Conservation (phyloP, 2,329 filamentous ascomycete genomes). For the Aspergillus costaricaensis region DNA sequence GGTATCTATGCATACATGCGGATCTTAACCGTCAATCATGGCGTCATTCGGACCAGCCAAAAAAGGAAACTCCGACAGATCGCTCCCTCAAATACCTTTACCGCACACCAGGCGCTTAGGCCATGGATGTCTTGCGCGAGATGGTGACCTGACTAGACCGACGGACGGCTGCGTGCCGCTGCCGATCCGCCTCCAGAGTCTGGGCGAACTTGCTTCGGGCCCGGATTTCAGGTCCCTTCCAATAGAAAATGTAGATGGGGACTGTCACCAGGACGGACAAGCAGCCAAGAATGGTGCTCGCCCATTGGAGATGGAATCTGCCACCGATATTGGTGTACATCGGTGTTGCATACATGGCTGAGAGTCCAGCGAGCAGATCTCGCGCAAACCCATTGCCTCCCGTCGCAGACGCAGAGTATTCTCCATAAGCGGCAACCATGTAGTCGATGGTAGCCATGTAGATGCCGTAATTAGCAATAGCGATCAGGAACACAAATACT, state of each 20-base stretch:
- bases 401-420: constrained; percentile 72
- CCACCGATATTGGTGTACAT: constrained; percentile 57
- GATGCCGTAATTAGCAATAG: constrained; percentile 72
- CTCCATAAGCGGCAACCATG: constrained; percentile 73
- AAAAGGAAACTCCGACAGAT: not conserved
- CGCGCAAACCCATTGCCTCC: constrained; percentile 74
- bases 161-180: constrained; percentile 17
- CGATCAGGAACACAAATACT: constrained; percentile 66
- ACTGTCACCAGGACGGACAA: constrained; percentile 54
- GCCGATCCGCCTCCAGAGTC: constrained; percentile 31
- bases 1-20: too few species aligned
- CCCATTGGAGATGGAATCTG: constrained; percentile 52
- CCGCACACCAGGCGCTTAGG: not conserved
- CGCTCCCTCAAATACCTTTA: not conserved
- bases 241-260: constrained; percentile 59
- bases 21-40: too few species aligned
- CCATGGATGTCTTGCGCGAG: constrained; percentile 15
- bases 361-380: constrained; percentile 71
- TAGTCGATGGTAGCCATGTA: constrained; percentile 80
- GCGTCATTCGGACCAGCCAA: not conserved
- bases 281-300: constrained; percentile 56
- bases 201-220: constrained; percentile 56
- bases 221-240: constrained; percentile 56
- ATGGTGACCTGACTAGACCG: constrained; percentile 21
- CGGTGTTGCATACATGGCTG: constrained; percentile 68